phyloP scores from a whole-genome alignment of 83 land plant genomes.

The Larix sibirica region DNA sequence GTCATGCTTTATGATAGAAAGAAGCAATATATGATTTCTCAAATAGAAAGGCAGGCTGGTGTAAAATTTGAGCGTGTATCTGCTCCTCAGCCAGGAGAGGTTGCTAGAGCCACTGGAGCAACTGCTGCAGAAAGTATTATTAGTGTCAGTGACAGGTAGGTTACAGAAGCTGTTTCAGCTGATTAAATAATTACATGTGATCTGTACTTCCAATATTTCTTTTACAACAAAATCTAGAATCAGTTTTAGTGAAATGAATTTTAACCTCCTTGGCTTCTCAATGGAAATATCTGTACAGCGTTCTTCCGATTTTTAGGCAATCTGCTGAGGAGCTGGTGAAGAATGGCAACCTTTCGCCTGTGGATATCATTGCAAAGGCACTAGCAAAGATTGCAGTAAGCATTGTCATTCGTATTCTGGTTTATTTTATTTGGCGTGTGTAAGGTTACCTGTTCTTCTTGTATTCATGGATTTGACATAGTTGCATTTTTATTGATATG shows the following conservation, averaged over 20 bases:
- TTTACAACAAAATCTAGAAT: not conserved
- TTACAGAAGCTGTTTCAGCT: not conserved
- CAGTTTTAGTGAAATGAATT: not conserved
- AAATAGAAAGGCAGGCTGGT: conserved; percentile 93
- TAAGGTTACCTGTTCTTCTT: not conserved
- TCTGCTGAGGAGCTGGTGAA: conserved; percentile 75
- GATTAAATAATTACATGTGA: not conserved
- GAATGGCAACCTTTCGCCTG: conserved; percentile 44
- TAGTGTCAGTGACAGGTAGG: conserved; percentile 80
- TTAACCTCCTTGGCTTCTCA: not conserved
- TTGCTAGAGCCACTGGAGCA: conserved; percentile 73
- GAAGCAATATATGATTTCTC: conserved; percentile 66
- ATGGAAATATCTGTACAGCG: conserved; percentile 49
- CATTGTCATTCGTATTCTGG: not conserved
- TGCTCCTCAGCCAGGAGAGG: conserved; percentile 89
- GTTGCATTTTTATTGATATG: not conserved
- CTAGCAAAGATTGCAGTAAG: conserved; percentile 92
- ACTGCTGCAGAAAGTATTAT: conserved; percentile 67
- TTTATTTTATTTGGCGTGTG: not conserved
- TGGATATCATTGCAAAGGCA: conserved; percentile 91
- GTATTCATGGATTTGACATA: not conserved
- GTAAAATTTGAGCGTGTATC: conserved; percentile 88
- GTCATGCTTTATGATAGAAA: conserved; percentile 86
- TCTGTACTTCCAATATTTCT: not conserved
- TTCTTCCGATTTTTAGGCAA: conserved; percentile 72